phyloP scores from a whole-genome alignment of 306 rosid genomes.

The Lathyrus sativus region DNA sequence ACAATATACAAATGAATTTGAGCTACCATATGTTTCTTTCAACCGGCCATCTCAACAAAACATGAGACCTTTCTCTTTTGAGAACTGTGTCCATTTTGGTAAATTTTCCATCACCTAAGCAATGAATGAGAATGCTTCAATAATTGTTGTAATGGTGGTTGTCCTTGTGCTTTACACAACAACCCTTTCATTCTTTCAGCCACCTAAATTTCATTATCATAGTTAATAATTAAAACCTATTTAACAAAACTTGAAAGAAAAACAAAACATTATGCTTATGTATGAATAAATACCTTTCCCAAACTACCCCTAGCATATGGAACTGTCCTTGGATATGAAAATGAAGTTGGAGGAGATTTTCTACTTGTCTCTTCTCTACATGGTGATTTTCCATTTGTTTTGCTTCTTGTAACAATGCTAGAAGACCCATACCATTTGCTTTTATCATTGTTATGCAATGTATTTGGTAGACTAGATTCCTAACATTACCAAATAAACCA shows the following conservation, averaged over 20 bases:
- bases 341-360: constrained; percentile 65
- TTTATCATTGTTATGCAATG: constrained; percentile 44
- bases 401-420: constrained; percentile 64
- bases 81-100: constrained; percentile 6
- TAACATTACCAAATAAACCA: constrained; percentile 33
- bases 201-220: constrained; percentile 52
- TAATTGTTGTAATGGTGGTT: constrained; percentile 55
- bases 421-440: constrained; percentile 57
- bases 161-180: constrained; percentile 65
- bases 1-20: constrained; percentile 33
- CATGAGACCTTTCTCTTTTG: constrained; percentile 23
- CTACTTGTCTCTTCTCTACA: constrained; percentile 61
- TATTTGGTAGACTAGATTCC: constrained; percentile 88
- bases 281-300: constrained; percentile 56
- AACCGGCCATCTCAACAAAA: constrained; percentile 34
- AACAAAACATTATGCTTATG: constrained; percentile 5
- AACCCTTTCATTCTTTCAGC: constrained; percentile 64
- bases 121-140: constrained; percentile 77
- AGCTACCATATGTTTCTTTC: constrained; percentile 14
- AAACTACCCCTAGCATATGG: constrained; percentile 73
- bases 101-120: constrained; percentile 53
- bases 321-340: constrained; percentile 65
- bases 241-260: neutral
- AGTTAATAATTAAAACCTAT: neutral
- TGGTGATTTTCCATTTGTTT: constrained; percentile 63